Percentiles rank a stretch among this genome's conserved stretches.
phyloP scores from a whole-genome alignment of 257 asterid species.

The Schizonepeta tenuifolia region DNA sequence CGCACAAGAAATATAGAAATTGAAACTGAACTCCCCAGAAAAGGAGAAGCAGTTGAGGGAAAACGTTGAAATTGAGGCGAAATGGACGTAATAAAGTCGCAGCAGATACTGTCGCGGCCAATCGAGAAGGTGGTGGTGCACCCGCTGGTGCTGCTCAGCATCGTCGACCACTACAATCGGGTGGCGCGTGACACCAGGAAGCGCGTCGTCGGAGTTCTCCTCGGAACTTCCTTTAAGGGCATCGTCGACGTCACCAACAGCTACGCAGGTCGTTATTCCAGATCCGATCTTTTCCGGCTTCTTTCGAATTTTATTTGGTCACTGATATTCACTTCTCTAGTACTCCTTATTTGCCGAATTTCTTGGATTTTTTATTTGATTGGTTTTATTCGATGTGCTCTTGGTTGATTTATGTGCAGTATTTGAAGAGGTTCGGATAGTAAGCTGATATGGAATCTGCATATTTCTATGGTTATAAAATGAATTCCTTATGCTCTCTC shows the following conservation, averaged over 20 bases:
- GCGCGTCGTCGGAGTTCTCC: constrained; percentile 91
- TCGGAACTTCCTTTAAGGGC: constrained; percentile 82
- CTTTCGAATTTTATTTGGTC: neutral
- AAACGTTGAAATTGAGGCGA: neutral
- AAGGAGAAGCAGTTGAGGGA: neutral
- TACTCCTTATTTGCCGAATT: neutral
- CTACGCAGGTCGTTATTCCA: constrained; percentile 73
- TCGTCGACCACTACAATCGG: constrained; percentile 94
- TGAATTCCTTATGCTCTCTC: neutral
- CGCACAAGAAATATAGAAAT: constrained; percentile 41
- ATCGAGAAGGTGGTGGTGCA: constrained; percentile 95
- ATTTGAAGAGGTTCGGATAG: neutral
- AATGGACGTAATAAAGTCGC: constrained; percentile 92
- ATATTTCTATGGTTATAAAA: neutral
- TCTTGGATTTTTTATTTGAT: neutral
- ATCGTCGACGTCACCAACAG: constrained; percentile 93
- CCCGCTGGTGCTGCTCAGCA: constrained; percentile 90
- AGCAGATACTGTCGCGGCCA: constrained; percentile 77
- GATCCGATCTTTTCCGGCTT: constrained; percentile 49
- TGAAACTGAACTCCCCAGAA: constrained; percentile 20
- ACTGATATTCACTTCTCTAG: neutral
- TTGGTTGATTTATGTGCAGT: neutral
- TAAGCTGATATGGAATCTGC: neutral
- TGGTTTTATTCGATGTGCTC: too few species aligned
- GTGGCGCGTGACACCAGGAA: constrained; percentile 95